Base-by-base conservation (phyloP, 129 eudicot genomes). In the Artemisia tridentata region DNA sequence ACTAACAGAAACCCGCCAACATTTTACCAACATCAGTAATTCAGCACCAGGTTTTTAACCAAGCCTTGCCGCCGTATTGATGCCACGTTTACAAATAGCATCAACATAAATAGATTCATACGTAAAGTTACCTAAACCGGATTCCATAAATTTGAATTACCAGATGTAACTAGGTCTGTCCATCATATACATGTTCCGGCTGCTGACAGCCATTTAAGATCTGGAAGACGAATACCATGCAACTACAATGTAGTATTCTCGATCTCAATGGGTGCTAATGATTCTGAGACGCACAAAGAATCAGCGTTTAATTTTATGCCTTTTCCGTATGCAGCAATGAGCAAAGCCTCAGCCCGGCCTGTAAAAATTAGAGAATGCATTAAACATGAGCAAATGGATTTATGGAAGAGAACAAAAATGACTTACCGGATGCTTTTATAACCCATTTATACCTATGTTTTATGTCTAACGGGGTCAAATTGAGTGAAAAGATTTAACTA, bases 271-370 rank as follows among this genome's bases (percentile, higher is more conserved):
- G 43, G 21, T 7, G 14, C 41, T 41, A 57, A 57, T 23, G 53
- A n/a, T 31, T 80, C 46, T n/a, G 71, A 52, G 66, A 58, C 18
- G 16, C 65, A 51, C 27, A 78, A 54, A 72, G 79, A 47, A 67
- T 69, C 75, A 18, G 65, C 11, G 60, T 65, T 63, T 57, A 67
- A 61, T 47, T 81, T 85, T 47, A 84, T 78, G 62, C 97, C 88
- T 80, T 85, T 93, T 12, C 99, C 99, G 72, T 89, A 90, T 57
- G 99, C 99, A 71, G 97, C 97, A 82, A 93, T 93, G 15, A 90
- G 86, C 65, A 93, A 81, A 69, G 99, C 97, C 82, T 93, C 99
- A 8, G 99, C 99, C 63, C 99, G 92, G 50, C 99, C 99, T 93
- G 82, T 79, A 77, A 76, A 15, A 71, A 58, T 19, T 72, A 53